Base-by-base conservation (phyloP, 805 yeast genomes). In the Huiozyma sinensis region DNA sequence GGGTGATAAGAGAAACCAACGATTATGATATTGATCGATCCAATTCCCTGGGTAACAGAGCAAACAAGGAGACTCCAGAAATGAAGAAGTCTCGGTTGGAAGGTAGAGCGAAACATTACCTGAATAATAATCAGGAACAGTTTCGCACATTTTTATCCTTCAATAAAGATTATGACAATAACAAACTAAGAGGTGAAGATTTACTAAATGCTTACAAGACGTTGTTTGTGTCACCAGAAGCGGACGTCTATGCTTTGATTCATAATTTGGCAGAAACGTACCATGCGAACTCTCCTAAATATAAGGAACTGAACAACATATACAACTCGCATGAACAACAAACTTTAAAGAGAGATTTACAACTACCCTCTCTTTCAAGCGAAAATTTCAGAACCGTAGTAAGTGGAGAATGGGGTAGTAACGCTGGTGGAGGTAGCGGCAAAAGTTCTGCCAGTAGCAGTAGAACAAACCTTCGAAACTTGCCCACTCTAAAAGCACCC, bases 91-190 rank as follows among this genome's bases (percentile, higher is more conserved):
- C 71, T 57, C 72, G 95, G 51, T 69, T 87, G 29, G 90, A 83
- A 49, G 95, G 86, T 58, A 70, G 95, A 56, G 95, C 95, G 1
- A 79, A 81, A 57, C 88, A 83, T 59, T 84, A 86, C 57, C 63
- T 84, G 42, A 70, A 76, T 42, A 77, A 81, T 51, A 70, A 79
- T 29, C 60, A 60, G 9, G 59, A 63, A 6, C 67, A 67, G 7
- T 68, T 79, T 49, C 66, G 67, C 7, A 56, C 65, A 42, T 87
- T 86, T 58, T 57, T 63, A 28, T 60, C 63, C 1, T 47, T 75
- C 10, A 83, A 81, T 53, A 64, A 64, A 13, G 56, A 64, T 8
- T 84, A 66, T 55, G 68, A 69, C 34, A 60, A 70, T 29, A 70
- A 69, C 36, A 63, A 66, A 17, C 50, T 82, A 1, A 59, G 71